Evolutionary conservation across 441 rosid genomes (phyloP), one percentile per base, ranked within the genome.

Genomic region (Mallotus repandus): DNA sequence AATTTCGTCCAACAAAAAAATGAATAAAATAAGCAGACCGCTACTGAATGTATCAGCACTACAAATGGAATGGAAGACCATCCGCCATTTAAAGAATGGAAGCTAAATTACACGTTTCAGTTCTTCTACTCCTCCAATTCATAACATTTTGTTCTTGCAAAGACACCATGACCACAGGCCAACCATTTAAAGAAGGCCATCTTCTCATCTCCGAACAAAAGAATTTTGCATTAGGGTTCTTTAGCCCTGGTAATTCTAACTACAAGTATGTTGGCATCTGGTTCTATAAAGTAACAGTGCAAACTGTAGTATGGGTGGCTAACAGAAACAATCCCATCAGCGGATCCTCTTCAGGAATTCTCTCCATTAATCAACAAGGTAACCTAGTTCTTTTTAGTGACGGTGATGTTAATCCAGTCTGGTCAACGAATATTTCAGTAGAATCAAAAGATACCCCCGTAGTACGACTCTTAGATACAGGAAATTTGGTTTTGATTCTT

Each of bases 401-500:
- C 2, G 49, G n/a, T 9, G 9, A 7, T 8, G 35, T 8, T 6
- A 4, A n/a, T 45, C 18, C 59, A 5, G 66, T 81, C 8, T 79
- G 82, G 84, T 83, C 79, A 0, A 29, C 79, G 2, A 74, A 69
- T 69, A 49, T 63, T 4, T 41, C 55, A 0, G 56, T 32, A 0
- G 29, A 2, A 55, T 69, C 6, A 12, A 32, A 16, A 7, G 22
- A 9, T 22, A 56, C 14, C 61, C 18, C 19, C 3, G 69, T 54
- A 12, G 38, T 60, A 38, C 55, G 53, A 38, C 79, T 84, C 12
- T 32, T 80, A 41, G 79, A 84, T 71, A 68, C 76, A 0, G 81
- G 83, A 52, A 83, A 83, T 75, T 63, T 85, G 75, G 56, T 11
- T 38, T 14, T 25, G 56, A 16, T 55, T 0, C 13, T 38, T 35